Conservation (phyloP, 129 eudicot species). For the Chrysanthemum makinoi region DNA sequence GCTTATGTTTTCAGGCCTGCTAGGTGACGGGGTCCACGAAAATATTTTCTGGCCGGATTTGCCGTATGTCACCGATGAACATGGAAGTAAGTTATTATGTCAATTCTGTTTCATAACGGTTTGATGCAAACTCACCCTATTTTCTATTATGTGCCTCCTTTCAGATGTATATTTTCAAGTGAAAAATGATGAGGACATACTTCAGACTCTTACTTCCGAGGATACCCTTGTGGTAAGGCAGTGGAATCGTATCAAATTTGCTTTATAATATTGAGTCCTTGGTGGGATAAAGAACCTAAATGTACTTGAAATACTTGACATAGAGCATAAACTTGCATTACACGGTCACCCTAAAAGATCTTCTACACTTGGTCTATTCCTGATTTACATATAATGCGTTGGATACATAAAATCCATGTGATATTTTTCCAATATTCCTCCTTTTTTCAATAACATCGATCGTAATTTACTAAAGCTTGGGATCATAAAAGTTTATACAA, state of each 20-base stretch:
- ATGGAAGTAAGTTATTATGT: slow-evolving; percentile 64
- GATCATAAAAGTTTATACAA: background rate
- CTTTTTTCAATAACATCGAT: no score
- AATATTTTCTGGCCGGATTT: slow-evolving; percentile 96
- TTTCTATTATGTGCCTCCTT: slow-evolving; percentile 32
- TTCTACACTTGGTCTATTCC: no score
- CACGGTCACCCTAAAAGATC: background rate
- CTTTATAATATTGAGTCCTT: slow-evolving; percentile 15
- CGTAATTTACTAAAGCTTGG: no score
- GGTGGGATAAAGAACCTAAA: slow-evolving; percentile 3
- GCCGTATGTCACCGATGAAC: slow-evolving; percentile 91
- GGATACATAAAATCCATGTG: no score
- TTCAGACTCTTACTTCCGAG: slow-evolving; percentile 65
- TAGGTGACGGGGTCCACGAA: slow-evolving; percentile 66
- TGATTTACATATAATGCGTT: no score
- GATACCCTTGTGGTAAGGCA: slow-evolving; percentile 82
- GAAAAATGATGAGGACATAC: slow-evolving; percentile 87
- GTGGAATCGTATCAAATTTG: slow-evolving; percentile 9
- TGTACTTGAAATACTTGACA: background rate
- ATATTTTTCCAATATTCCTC: no score
- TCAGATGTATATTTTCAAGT: slow-evolving; percentile 93
- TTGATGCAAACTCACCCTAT: slow-evolving; percentile 11
- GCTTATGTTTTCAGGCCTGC: slow-evolving; percentile 74
- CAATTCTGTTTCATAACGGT: background rate
- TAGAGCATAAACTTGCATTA: background rate